Conservation (phyloP, 2,329 filamentous ascomycete species). For the Fusarium robinianum region DNA sequence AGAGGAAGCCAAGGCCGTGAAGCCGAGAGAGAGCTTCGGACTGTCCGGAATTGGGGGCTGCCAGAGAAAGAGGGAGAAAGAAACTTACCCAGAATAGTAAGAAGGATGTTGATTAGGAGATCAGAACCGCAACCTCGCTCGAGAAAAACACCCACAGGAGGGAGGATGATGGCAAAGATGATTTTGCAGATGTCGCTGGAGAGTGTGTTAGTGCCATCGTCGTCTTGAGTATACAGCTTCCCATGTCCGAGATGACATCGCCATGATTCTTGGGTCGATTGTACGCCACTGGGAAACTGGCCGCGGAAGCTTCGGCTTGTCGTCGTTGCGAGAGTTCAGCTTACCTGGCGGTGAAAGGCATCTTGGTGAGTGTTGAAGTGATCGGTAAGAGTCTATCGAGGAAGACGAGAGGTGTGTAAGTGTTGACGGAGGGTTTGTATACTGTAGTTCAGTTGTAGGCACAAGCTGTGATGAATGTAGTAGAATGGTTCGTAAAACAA, state of each 20-base stretch:
- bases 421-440: constrained; percentile 13
- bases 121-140: constrained; percentile 88
- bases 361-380: constrained; percentile 43
- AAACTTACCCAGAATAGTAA: constrained; percentile 70
- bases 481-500: background rate
- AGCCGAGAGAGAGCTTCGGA: constrained; percentile 39
- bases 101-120: constrained; percentile 88
- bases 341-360: constrained; percentile 65
- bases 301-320: constrained; percentile 30
- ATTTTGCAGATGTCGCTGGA: constrained; percentile 65
- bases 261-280: no score
- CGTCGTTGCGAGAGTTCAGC: constrained; percentile 28
- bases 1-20: constrained; percentile 1
- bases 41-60: constrained; percentile 37
- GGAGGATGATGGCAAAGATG: constrained; percentile 87
- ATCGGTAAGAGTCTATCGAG: constrained; percentile 15
- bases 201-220: constrained; percentile 14
- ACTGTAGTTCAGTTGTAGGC: background rate
- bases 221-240: no score
- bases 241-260: no score
- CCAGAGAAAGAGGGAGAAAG: constrained; percentile 4
- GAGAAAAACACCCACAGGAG: constrained; percentile 90
- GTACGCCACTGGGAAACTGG: no score
- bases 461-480: constrained; percentile 4
- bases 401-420: constrained; percentile 11